Percentiles rank a stretch among this genome's conserved stretches.
Conservation (phyloP, 1,139 yeast genomes). For the Saccharomyces hybrid region DNA sequence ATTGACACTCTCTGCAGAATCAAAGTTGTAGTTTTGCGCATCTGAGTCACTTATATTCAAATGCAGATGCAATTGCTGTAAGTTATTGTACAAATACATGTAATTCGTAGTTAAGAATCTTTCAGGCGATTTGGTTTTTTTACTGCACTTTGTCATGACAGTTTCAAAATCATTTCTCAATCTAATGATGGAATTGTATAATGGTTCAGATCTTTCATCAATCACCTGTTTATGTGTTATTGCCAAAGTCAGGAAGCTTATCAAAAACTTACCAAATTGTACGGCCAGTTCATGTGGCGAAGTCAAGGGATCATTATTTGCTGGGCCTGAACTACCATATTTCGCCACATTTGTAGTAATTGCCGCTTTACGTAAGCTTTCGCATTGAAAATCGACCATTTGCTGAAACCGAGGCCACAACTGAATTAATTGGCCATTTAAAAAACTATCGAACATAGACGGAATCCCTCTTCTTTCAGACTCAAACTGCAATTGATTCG, state of each 20-base stretch:
- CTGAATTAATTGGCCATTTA: constrained; percentile 55
- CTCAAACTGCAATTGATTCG: constrained; percentile 56
- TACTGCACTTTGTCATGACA: constrained; percentile 60
- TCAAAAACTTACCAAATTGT: constrained; percentile 67
- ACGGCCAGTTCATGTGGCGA: constrained; percentile 68
- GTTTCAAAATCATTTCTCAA: constrained; percentile 75
- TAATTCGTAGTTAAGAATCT: constrained; percentile 73
- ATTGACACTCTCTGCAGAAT: background rate
- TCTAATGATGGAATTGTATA: constrained; percentile 59
- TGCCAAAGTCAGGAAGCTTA: constrained; percentile 61
- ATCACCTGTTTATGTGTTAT: constrained; percentile 27
- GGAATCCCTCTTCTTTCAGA: constrained; percentile 63
- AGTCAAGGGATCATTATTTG: constrained; percentile 26
- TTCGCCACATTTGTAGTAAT: constrained; percentile 27
- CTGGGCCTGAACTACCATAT: constrained; percentile 7
- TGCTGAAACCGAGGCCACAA: constrained; percentile 86
- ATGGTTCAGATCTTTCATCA: constrained; percentile 52
- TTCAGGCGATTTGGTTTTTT: constrained; percentile 50
- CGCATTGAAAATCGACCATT: constrained; percentile 70
- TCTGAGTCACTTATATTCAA: constrained; percentile 1
- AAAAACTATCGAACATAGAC: constrained; percentile 56
- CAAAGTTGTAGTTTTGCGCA: background rate
- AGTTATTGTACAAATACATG: constrained; percentile 27
- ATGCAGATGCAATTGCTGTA: constrained; percentile 17
- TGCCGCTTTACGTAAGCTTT: constrained; percentile 45